A percentile compares a stretch with the other conserved stretches of the same genome.
phyloP scores from a whole-genome alignment of 148 eudicot genomes.

The Suaeda aralocaspica region DNA sequence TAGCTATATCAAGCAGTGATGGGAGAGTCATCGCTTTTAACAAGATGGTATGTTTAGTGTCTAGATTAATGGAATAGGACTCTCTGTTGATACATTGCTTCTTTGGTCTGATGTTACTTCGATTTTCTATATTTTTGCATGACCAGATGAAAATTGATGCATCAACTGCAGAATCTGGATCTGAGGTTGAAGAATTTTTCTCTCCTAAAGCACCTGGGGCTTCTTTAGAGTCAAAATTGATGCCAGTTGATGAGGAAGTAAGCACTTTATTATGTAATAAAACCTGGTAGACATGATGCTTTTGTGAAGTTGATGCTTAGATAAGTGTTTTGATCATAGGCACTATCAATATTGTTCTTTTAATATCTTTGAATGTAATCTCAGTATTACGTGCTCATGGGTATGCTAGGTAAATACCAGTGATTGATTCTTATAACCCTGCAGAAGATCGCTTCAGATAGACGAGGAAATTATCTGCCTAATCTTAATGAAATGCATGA shows the following conservation, averaged over 20 bases:
- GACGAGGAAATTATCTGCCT: background rate
- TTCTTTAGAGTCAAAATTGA: constrained; percentile 27
- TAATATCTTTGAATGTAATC: background rate
- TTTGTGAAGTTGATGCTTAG: background rate
- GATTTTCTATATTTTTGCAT: constrained; percentile 12
- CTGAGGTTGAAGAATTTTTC: constrained; percentile 47
- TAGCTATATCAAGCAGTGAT: constrained; percentile 35
- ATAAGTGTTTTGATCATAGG: background rate
- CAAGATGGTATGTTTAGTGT: constrained; percentile 36
- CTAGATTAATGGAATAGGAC: background rate
- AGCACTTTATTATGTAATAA: constrained; percentile 22
- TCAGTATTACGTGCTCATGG: background rate
- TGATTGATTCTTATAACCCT: background rate
- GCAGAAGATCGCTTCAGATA: background rate
- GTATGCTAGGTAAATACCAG: background rate
- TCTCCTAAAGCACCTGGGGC: constrained; percentile 27
- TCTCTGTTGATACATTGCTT: background rate
- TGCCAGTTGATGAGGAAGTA: constrained; percentile 45
- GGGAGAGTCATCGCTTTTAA: constrained; percentile 37
- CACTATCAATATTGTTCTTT: background rate
- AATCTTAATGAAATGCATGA: background rate
- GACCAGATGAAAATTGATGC: constrained; percentile 37
- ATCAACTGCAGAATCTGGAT: constrained; percentile 43
- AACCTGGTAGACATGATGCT: constrained; percentile 5
- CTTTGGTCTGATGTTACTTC: constrained; percentile 5